Percentiles rank a stretch among this genome's conserved stretches.
Conservation (phyloP, 1,284 basidiomycete species). For the Cutaneotrichosporon curvatum region DNA sequence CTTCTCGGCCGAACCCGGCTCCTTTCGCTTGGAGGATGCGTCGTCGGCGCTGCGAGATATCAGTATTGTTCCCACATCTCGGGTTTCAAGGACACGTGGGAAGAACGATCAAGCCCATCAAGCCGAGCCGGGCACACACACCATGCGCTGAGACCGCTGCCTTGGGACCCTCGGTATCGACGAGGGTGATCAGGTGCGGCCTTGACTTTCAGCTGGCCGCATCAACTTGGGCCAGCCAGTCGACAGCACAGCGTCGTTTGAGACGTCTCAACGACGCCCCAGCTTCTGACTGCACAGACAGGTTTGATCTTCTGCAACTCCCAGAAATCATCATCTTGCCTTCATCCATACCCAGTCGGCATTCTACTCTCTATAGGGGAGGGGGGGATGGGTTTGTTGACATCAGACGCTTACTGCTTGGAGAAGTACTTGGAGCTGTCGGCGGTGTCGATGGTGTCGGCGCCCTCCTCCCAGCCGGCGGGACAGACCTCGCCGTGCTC, state of each 20-base stretch:
- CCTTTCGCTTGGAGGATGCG: slow-evolving; percentile 15
- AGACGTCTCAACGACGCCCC: too few species aligned
- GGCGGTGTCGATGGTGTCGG: slow-evolving; percentile 37
- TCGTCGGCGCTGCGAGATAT: slow-evolving; percentile 9
- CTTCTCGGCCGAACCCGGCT: slow-evolving; percentile 18
- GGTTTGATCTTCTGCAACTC: too few species aligned
- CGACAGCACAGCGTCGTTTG: too few species aligned
- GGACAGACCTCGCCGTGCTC: slow-evolving; percentile 85
- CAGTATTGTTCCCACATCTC: not conserved
- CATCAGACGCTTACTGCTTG: slow-evolving; percentile 39
- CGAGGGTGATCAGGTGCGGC: too few species aligned
- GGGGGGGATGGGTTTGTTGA: not conserved
- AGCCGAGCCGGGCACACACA: too few species aligned
- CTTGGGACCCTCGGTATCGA: too few species aligned
- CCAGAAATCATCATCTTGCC: not conserved
- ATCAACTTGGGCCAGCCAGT: too few species aligned
- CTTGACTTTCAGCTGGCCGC: too few species aligned
- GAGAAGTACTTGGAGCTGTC: slow-evolving; percentile 68
- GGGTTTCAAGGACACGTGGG: too few species aligned
- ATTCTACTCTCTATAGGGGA: slow-evolving; percentile 10
- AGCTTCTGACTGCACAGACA: not conserved
- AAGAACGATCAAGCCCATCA: too few species aligned
- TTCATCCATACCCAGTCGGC: not conserved
- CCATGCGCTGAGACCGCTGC: too few species aligned
- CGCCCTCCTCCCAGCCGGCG: slow-evolving; percentile 61